Base-by-base conservation (phyloP, 495 filamentous ascomycete species). In the Schizothecium vesticola region DNA sequence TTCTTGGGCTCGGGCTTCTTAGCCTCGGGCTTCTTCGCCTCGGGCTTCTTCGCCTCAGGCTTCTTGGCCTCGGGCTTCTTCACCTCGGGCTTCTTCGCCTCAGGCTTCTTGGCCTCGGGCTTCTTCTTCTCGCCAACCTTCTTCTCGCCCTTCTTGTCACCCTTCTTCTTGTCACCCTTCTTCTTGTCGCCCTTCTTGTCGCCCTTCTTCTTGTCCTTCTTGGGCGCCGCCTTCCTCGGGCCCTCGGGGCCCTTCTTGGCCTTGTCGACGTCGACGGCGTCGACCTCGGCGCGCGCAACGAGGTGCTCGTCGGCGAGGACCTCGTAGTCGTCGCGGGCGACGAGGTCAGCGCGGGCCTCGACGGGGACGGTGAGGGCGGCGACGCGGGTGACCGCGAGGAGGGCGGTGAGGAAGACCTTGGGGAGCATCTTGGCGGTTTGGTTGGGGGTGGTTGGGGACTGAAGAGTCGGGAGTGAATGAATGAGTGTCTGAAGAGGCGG, bases 401-500 rank as follows among this genome's bases (percentile, higher is more conserved):
- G 61, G 24, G 69, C 69, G 56, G 69, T 71, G 69, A 71, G 29
- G 61, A 71, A 71, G 61, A 67, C 31, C 65, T 71, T 70, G 59
- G 68, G 64, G 66, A 70, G 68, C 68, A 70, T 67, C 3, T 71
- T 71, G 64, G 26, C 31, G 66, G 25, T 56, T 62, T 19, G 13
- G 4, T 13, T 3, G 33, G 13, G 33, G 59, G 13, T 51, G 43
- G n/a, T n/a, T 2, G 1, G 43, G 43, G 19, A 51, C 43, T 51
- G 43, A 51, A 51, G 43, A 51, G 43, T 51, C 43, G 16, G 19
- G 8, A 0, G 16, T 16, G 43, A 8, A 0, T n/a, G 43, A 51
- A 51, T 8, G 43, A 51, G 6, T n/a, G 43, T 51, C 19, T 51
- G 43, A n/a, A n/a, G 43, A 8, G 43, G 3, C 16, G 43, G 43